phyloP scores from a whole-genome alignment of 2,329 filamentous ascomycete genomes.

The Aspergillus eucalypticola region DNA sequence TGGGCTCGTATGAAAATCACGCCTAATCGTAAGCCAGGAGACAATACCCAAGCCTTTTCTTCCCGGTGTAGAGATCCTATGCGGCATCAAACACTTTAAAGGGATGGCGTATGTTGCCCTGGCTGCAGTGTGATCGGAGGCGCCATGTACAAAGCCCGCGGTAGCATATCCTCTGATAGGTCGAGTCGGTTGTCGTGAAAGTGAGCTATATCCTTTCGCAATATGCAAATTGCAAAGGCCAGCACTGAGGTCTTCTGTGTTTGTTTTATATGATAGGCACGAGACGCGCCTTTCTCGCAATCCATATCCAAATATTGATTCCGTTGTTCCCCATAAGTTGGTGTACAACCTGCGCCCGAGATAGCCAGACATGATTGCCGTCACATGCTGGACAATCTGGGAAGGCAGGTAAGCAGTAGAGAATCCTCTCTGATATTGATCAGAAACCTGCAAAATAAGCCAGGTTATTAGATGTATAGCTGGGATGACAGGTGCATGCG shows the following conservation, averaged over 20 bases:
- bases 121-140: constrained; percentile 34
- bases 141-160: constrained; percentile 55
- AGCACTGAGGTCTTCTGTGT: constrained; percentile 14
- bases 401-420: neutral
- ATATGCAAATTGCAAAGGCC: constrained; percentile 16
- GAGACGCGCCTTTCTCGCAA: constrained; percentile 29
- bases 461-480: neutral
- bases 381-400: constrained; percentile 44
- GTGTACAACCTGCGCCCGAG: constrained; percentile 51
- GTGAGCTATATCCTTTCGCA: constrained; percentile 23
- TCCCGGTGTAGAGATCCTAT: constrained; percentile 22
- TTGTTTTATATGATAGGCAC: constrained; percentile 19
- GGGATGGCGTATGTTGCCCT: constrained; percentile 34
- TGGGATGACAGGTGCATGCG: neutral
- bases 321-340: constrained; percentile 43
- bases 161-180: constrained; percentile 57
- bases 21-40: constrained; percentile 29
- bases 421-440: no score
- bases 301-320: constrained; percentile 33
- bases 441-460: neutral
- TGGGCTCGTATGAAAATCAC: constrained; percentile 34
- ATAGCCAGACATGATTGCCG: constrained; percentile 48
- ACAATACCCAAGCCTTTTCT: constrained; percentile 19
- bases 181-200: constrained; percentile 36
- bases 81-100: constrained; percentile 33